A percentile compares a stretch with the other conserved stretches of the same genome.
These are phyloP conservation scores for Chaetomiaceae sp. DNA, from an alignment of 2,329 filamentous ascomycete species.

Conservation along the genomic window DNA sequence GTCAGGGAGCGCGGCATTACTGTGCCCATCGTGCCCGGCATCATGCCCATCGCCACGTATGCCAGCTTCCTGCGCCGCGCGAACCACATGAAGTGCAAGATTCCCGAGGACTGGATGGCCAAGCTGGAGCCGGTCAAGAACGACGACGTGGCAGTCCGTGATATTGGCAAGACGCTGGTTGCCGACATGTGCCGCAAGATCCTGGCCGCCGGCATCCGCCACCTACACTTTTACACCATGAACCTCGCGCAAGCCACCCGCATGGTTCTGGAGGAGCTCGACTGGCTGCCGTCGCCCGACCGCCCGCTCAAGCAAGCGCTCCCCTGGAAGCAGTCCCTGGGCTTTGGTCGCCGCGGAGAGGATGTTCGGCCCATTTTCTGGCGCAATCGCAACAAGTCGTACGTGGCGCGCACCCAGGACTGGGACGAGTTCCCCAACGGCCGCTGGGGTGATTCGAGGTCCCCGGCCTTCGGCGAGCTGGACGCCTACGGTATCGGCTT, in stretches of 20 bases:
- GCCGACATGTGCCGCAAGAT: conserved; percentile 87
- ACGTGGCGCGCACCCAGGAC: conserved; percentile 90
- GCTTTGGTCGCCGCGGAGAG: conserved; percentile 80
- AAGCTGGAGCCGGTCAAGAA: conserved; percentile 91
- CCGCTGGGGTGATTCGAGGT: conserved; percentile 95
- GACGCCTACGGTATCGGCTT: conserved; percentile 92
- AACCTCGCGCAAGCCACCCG: conserved; percentile 91
- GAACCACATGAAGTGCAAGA: conserved; percentile 82
- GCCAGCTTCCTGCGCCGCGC: conserved; percentile 86
- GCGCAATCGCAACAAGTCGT: conserved; percentile 94
- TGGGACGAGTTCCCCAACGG: conserved; percentile 99
- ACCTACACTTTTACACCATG: conserved; percentile 99
- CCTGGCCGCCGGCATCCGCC: conserved; percentile 73
- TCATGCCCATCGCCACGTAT: conserved; percentile 95
- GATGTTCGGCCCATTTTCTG: conserved; percentile 98
- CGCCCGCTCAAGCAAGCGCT: conserved; percentile 83
- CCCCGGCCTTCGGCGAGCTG: conserved; percentile 91
- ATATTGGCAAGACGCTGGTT: conserved; percentile 81
- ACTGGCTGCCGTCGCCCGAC: conserved; percentile 71
- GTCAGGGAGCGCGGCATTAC: conserved; percentile 81
- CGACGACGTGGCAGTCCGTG: conserved; percentile 86
- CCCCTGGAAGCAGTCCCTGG: conserved; percentile 93
- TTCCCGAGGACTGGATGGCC: conserved; percentile 77
- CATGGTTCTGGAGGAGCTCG: conserved; percentile 88
- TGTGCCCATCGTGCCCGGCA: conserved; percentile 68